Percentiles rank a stretch among this genome's conserved stretches.
These are phyloP conservation scores for Fragosphaeria purpurea DNA, from an alignment of 2,329 filamentous ascomycete species.

Conservation along the genomic window DNA sequence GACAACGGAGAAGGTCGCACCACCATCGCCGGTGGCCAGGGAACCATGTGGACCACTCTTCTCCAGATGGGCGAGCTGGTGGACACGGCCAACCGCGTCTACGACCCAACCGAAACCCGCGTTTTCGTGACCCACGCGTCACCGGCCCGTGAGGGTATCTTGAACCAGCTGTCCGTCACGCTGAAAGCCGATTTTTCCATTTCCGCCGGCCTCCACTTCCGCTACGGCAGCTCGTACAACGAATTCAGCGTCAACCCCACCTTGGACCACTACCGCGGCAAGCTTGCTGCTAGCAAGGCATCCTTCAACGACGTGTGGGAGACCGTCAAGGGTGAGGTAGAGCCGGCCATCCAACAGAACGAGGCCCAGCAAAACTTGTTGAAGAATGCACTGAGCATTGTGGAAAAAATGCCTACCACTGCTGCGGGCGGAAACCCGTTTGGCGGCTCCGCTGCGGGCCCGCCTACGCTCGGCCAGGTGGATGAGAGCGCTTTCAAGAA, in stretches of 20 bases:
- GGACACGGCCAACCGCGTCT: slow-evolving; percentile 95
- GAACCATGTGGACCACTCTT: slow-evolving; percentile 98
- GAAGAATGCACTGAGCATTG: slow-evolving; percentile 81
- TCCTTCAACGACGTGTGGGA: slow-evolving; percentile 99
- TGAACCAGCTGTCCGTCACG: slow-evolving; percentile 95
- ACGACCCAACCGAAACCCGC: slow-evolving; percentile 94
- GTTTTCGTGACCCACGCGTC: slow-evolving; percentile 96
- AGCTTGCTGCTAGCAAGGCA: slow-evolving; percentile 93
- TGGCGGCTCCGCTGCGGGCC: slow-evolving; percentile 69
- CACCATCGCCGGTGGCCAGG: slow-evolving; percentile 94
- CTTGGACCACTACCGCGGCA: slow-evolving; percentile 94
- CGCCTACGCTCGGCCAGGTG: slow-evolving; percentile 69
- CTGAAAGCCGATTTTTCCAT: slow-evolving; percentile 98
- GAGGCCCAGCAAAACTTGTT: slow-evolving; percentile 88
- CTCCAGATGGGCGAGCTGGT: slow-evolving; percentile 97
- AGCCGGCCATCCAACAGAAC: slow-evolving; percentile 87
- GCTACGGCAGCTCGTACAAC: slow-evolving; percentile 98
- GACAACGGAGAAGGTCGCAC: slow-evolving; percentile 97
- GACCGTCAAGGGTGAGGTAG: slow-evolving; percentile 91
- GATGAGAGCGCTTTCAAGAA: slow-evolving; percentile 99
- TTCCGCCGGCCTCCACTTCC: slow-evolving; percentile 93
- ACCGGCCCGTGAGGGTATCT: slow-evolving; percentile 85
- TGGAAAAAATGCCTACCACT: slow-evolving; percentile 95
- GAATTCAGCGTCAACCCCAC: slow-evolving; percentile 99
- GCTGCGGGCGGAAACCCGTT: slow-evolving; percentile 96